Conservation (phyloP, 2,329 filamentous ascomycete species). For the Colletotrichum cuscutae region DNA sequence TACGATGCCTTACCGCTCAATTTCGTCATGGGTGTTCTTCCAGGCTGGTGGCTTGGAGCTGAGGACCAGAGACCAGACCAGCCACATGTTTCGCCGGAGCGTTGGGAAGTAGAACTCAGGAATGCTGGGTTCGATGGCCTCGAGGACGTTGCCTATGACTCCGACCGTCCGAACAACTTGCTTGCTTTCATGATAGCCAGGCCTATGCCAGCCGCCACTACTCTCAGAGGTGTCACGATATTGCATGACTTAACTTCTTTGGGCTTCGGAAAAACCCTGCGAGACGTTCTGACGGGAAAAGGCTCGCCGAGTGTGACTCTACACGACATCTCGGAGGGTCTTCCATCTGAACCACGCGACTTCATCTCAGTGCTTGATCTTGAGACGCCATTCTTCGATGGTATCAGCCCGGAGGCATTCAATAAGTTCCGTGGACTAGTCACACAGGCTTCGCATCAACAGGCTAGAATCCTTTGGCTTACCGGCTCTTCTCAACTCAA, state of each 20-base stretch:
- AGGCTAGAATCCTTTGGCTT: constrained; percentile 39
- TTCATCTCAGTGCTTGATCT: constrained; percentile 36
- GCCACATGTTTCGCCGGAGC: constrained; percentile 39
- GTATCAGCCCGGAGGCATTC: constrained; percentile 26
- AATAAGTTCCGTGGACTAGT: constrained; percentile 32
- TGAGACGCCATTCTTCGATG: constrained; percentile 33
- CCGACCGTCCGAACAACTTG: constrained; percentile 32
- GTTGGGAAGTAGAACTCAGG: constrained; percentile 42
- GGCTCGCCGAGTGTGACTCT: background rate
- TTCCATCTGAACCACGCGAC: background rate
- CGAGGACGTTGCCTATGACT: constrained; percentile 38
- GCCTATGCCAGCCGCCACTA: background rate
- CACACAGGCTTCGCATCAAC: background rate
- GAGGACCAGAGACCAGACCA: constrained; percentile 41
- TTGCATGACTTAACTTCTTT: background rate
- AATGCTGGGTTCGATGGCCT: constrained; percentile 41
- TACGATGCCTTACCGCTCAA: constrained; percentile 30
- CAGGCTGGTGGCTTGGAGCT: constrained; percentile 49
- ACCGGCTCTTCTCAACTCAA: constrained; percentile 36
- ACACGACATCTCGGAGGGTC: background rate
- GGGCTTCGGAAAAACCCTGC: background rate
- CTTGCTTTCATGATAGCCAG: constrained; percentile 11
- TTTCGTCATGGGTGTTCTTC: constrained; percentile 42
- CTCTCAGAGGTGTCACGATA: background rate
- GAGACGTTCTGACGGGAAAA: background rate